Evolutionary conservation across 768 basidiomycete genomes (phyloP), one percentile per base, ranked within the genome.

Genomic region (Cubamyces sp.): DNA sequence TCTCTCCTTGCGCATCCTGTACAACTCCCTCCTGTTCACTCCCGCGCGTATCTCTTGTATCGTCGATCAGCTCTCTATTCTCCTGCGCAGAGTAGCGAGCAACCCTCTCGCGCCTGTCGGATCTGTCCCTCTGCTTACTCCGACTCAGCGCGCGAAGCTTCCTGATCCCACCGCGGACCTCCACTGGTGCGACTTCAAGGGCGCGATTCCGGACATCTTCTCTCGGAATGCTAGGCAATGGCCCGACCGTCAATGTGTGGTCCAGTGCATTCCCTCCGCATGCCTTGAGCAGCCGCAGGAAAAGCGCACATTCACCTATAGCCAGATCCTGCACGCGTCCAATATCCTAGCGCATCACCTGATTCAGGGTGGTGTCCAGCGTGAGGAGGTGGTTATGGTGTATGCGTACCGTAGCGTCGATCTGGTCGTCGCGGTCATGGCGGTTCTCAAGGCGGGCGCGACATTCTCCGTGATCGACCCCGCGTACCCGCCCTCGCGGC

Each of bases 391-490:
- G 19, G 94, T 98, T 55, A 98, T 96, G 89, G 90, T 99, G 19
- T 99, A 98, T 71, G 96, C 96, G 2, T 88, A 97, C 70, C 86
- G 97, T 37, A 94, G 92, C 67, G 95, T 98, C 49, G 96, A 99
- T 74, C 87, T 99, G 54, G 92, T 97, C 2, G 91, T 98, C 3
- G 96, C 96, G 5, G 94, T 98, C 8, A 92, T 99, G 90, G 97
- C 93, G 23, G 87, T 96, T 39, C 82, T 98, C 64, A 98, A 98
- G 76, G 93, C 91, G 3, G 97, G 97, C 26, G 96, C 92, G 0
- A 95, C 92, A 3, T 98, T 99, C 78, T 96, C 92, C 48, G 97
- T 99, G 62, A 96, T 98, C 48, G 96, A 99, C 76, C 96, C 97
- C 41, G 96, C 96, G 3, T 99, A 99, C 72, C 97, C 97, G 11